Conservation (phyloP, 2,329 filamentous ascomycete species). For the Nemania sp. region DNA sequence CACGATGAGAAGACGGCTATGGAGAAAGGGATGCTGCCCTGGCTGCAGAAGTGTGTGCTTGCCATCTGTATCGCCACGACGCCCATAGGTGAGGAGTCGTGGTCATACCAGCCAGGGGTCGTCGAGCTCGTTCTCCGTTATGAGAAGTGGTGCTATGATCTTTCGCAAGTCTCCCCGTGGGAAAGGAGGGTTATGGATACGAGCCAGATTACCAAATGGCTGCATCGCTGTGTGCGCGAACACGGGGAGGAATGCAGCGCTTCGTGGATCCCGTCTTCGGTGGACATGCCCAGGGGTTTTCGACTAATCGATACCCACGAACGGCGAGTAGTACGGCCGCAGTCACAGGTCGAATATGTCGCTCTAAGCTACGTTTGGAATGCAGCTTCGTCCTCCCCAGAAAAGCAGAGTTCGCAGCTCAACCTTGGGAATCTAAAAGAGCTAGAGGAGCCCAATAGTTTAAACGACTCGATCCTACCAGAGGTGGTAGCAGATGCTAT, state of each 20-base stretch:
- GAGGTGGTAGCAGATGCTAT: slow-evolving; percentile 26
- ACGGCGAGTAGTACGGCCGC: slow-evolving; percentile 15
- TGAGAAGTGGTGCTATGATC: slow-evolving; percentile 19
- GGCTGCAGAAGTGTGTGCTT: slow-evolving; percentile 23
- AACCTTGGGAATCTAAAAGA: slow-evolving; percentile 9
- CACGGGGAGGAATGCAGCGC: slow-evolving; percentile 22
- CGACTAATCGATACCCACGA: slow-evolving; percentile 25
- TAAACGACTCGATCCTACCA: slow-evolving; percentile 16
- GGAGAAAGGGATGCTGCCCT: slow-evolving; percentile 18
- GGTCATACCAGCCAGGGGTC: slow-evolving; percentile 14
- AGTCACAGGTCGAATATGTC: slow-evolving; percentile 11
- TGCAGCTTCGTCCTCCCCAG: slow-evolving; percentile 10
- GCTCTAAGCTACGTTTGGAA: slow-evolving; percentile 33
- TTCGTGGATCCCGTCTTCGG: slow-evolving; percentile 2
- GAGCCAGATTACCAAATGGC: slow-evolving; percentile 20
- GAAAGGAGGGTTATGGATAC: slow-evolving; percentile 15
- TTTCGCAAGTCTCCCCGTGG: slow-evolving; percentile 21
- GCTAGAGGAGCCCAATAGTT: neutral
- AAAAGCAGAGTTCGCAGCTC: slow-evolving; percentile 22
- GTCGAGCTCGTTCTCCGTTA: slow-evolving; percentile 24
- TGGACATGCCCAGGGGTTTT: slow-evolving; percentile 11
- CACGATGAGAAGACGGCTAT: slow-evolving; percentile 17
- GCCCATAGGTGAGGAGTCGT: neutral
- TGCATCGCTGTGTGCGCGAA: slow-evolving; percentile 21
- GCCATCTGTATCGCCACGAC: slow-evolving; percentile 15